These are phyloP conservation scores for Ganoderma lucidum DNA, from an alignment of 1,284 basidiomycete species.

Conservation along the genomic window DNA sequence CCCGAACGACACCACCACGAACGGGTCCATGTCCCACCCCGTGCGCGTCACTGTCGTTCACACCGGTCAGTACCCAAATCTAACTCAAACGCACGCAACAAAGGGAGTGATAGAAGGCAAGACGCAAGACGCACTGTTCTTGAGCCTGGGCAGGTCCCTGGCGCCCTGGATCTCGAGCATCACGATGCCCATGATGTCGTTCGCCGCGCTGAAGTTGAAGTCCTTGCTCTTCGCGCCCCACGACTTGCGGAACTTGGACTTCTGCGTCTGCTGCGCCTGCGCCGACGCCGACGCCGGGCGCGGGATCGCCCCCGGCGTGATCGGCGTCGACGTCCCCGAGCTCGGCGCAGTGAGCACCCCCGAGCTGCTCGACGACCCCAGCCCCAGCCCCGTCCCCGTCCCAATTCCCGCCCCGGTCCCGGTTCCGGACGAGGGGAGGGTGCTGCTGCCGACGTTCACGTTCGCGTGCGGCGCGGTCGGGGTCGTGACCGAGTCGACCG, in stretches of 20 bases:
- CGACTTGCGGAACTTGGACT: conserved; percentile 39
- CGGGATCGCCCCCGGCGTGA: conserved; percentile 18
- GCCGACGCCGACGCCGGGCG: conserved; percentile 23
- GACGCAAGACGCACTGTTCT: conserved; percentile 72
- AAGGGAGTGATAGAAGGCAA: neutral
- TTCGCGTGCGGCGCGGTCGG: conserved; percentile 8
- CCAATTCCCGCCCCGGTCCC: conserved; percentile 1
- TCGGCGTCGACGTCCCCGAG: conserved; percentile 27
- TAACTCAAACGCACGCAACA: neutral
- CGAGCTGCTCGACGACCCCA: conserved; percentile 11
- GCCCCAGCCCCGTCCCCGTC: conserved; percentile 12
- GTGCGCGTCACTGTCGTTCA: conserved; percentile 72
- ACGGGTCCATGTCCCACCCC: conserved; percentile 97
- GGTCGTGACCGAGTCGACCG: conserved; percentile 39
- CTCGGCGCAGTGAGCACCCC: conserved; percentile 19
- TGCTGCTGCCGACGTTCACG: conserved; percentile 1
- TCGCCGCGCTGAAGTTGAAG: conserved; percentile 74
- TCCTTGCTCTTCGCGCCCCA: conserved; percentile 49
- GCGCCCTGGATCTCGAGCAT: conserved; percentile 81
- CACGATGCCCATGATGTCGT: conserved; percentile 93
- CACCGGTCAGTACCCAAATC: neutral
- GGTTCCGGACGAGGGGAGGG: conserved; percentile 18
- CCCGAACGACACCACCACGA: conserved; percentile 94
- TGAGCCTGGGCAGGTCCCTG: conserved; percentile 84
- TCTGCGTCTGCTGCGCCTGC: conserved; percentile 21